A percentile compares a stretch with the other conserved stretches of the same genome.
Conservation (phyloP, 2,329 filamentous ascomycete species). For the Hymenoscyphus repandus region DNA sequence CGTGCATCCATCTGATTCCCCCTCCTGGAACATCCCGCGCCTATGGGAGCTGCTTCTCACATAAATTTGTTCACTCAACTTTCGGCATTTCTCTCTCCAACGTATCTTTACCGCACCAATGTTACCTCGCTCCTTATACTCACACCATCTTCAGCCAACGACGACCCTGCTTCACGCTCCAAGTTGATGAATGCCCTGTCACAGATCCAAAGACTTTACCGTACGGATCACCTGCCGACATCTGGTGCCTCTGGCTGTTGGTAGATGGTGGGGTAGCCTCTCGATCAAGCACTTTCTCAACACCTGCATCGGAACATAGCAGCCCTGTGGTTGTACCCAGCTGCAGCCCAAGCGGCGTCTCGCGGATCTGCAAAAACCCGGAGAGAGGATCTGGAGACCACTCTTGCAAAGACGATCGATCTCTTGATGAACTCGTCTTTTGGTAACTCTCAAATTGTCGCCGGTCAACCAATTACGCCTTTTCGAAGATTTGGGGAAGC, state of each 20-base stretch:
- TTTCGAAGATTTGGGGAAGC: neutral
- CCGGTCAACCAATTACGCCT: constrained; percentile 4
- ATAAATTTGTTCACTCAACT: constrained; percentile 17
- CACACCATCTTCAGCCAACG: constrained; percentile 21
- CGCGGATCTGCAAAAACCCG: constrained; percentile 22
- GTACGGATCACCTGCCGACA: constrained; percentile 30
- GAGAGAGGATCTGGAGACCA: constrained; percentile 11
- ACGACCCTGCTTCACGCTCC: constrained; percentile 14
- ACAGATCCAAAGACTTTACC: constrained; percentile 22
- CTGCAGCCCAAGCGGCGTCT: constrained; percentile 23
- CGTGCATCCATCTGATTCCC: constrained; percentile 26
- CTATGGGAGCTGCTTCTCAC: constrained; percentile 17
- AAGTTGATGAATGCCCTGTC: constrained; percentile 27
- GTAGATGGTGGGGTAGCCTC: constrained; percentile 21
- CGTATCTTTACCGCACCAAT: constrained; percentile 24
- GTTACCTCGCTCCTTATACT: constrained; percentile 13
- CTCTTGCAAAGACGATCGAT: constrained; percentile 7
- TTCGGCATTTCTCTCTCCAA: constrained; percentile 22
- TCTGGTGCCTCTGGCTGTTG: constrained; percentile 21
- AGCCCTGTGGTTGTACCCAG: constrained; percentile 25
- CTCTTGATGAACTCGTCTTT: constrained; percentile 17
- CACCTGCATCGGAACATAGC: constrained; percentile 28
- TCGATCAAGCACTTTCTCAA: constrained; percentile 13
- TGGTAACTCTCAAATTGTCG: constrained; percentile 5
- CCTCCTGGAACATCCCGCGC: constrained; percentile 20